Conservation (phyloP, 164 flowering plant genomes). For the Platanus orientalis region DNA sequence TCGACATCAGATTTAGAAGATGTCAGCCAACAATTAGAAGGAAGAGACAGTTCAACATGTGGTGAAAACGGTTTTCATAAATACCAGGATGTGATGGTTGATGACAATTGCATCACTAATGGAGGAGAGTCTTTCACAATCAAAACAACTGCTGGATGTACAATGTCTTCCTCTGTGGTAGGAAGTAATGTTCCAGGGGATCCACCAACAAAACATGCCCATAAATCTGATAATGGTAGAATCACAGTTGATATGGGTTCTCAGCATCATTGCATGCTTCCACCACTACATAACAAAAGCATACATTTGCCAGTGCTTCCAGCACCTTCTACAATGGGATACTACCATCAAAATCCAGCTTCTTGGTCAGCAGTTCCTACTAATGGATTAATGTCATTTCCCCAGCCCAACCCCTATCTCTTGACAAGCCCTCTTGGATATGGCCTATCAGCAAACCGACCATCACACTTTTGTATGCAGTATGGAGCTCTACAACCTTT, state of each 20-base stretch:
- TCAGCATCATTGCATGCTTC: constrained; percentile 35
- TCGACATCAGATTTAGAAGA: constrained; percentile 81
- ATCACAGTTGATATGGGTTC: constrained; percentile 26
- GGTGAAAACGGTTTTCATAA: constrained; percentile 27
- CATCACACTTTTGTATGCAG: constrained; percentile 58
- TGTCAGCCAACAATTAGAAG: constrained; percentile 60
- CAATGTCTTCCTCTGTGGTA: constrained; percentile 10
- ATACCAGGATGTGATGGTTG: constrained; percentile 25
- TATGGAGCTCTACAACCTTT: constrained; percentile 56
- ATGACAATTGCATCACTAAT: constrained; percentile 21
- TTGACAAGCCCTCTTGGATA: constrained; percentile 54
- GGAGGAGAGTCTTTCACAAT: constrained; percentile 23
- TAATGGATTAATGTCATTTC: constrained; percentile 60
- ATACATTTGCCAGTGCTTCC: constrained; percentile 58
- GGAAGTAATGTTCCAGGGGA: constrained; percentile 16
- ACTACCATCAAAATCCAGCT: constrained; percentile 70
- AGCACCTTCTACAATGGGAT: constrained; percentile 61
- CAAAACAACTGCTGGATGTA: constrained; percentile 13
- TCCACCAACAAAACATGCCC: constrained; percentile 18
- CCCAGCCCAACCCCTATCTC: constrained; percentile 54
- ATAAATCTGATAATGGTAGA: constrained; percentile 28
- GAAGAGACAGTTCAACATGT: constrained; percentile 36
- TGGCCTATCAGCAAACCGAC: constrained; percentile 48
- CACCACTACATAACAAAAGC: constrained; percentile 43
- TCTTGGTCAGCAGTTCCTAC: constrained; percentile 66